Evolutionary conservation across 164 flowering plant species (phyloP), one percentile per base, ranked within the genome.

Genomic region (Saururus chinensis): DNA sequence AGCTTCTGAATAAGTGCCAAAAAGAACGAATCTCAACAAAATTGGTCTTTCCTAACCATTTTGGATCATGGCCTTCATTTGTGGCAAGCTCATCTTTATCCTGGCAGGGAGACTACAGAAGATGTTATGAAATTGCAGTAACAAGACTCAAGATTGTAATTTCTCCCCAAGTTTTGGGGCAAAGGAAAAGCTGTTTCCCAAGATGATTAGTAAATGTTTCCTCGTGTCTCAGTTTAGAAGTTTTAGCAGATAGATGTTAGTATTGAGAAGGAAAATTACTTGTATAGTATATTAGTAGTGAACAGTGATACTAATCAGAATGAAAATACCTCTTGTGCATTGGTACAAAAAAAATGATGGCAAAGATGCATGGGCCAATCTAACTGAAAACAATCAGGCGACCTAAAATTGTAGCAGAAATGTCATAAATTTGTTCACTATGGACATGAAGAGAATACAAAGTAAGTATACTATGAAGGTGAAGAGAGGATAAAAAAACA

Each of bases 41-140:
- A 80, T 89, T 93, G 71, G 90, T 86, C 80, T 93, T 93, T 65
- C 98, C 98, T 40, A 88, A 60, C 98, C 98, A 86, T 69, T 72
- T 71, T 65, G 51, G 72, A 69, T 74, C 72, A n/a, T 17, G 51
- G 41, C 51, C 67, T 68, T 82, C 79, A 26, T 68, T 76, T 24
- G 20, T 19, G 16, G 10, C 58, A 13, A 30, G 4, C 16, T 23
- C 30, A 0, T 24, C 20, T 55, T 55, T 37, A 60, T 25, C 76
- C 83, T 79, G 37, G 73, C 58, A 70, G 62, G 55, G 12, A 20
- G 20, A 58, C 9, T 0, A 58, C 35, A 37, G 35, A 21, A 16
- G 60, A 8, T 19, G 10, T 58, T 40, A 16, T 1, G 20, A 37
- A 58, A 37, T 56, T n/a, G 22, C 20, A 53, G 56, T 53, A 19